Evolutionary conservation across 306 rosid species (phyloP), one percentile per base, ranked within the genome.

Genomic region (Dicorynia guianensis): DNA sequence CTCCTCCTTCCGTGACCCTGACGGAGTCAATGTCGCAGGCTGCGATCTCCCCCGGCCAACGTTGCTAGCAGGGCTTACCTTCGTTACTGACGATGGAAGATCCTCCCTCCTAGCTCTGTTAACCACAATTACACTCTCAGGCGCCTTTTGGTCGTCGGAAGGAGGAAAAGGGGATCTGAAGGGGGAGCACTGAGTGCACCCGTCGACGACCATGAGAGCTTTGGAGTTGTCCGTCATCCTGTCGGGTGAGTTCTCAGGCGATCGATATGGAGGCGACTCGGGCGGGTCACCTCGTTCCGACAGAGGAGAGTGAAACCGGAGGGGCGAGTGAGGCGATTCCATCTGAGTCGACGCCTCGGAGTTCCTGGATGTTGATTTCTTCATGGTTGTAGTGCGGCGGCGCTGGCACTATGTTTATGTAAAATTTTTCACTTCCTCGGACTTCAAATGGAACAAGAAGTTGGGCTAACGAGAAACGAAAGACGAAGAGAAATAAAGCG

Each of bases 311-410:
- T 80, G 89, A 53, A 63, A 83, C 4, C 76, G 80, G 57, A 6
- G 30, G 0, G 50, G 88, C 10, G 90, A 85, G 65, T 75, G 80
- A n/a, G 95, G 88, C 64, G 89, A 87, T 15, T 89, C 89, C 63
- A 57, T 60, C 30, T 81, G 89, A 52, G 80, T 12, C 7, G 94
- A 86, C 4, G 85, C 76, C 3, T 87, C 91, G 11, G 93, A 89
- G 77, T 77, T 83, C 4, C 40, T 76, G 1, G 98, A 93, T 18
- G 71, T 44, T 1, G 98, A 86, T 34, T 89, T 93, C 55, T 82
- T 89, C 97, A 90, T 92, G 71, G 43, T 54, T 62, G 50, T 18
- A 48, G 56, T 43, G 64, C 63, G 44, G 54, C 67, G 57, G 46
- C 63, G 8, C 15, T 20, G 77, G 33, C 68, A 57, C 30, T 79